Evolutionary conservation across 208 protist genomes (phyloP), one percentile per base, ranked within the genome.

Genomic region (Leishmania guyanensis): DNA sequence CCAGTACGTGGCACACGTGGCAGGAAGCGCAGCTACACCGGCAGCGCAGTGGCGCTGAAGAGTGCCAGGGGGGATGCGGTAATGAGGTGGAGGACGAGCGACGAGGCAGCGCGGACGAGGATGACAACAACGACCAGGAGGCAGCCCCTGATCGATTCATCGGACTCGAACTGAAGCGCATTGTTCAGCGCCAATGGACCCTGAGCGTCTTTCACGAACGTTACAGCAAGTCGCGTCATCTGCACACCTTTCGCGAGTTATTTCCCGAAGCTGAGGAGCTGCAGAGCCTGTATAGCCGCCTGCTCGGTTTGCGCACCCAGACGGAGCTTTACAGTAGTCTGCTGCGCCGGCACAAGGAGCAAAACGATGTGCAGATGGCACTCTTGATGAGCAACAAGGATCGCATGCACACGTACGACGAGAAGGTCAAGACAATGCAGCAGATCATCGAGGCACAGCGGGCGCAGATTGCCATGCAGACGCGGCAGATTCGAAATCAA

Each of bases 241-340:
- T 97, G n/a, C 60, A 87, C 39, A 86, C 86, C 3, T 97, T 97
- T 75, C 89, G 92, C 17, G 82, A 84, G 26, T 72, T 97, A 12
- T 95, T 97, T 79, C 91, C 93, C 54, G 92, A 94, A 69, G 92
- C 92, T 2, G 92, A 97, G 71, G 92, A 95, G 81, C 84, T 95
- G 75, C 89, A 95, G 77, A 94, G 89, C 65, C 78, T 95, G 43
- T 90, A 95, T 77, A 87, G 88, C 72, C 91, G 93, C 29, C 86
- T 97, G 33, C 86, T 90, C 10, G 90, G 91, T 26, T 81, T 97
- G 56, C 90, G 94, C 26, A 92, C 86, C 43, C 94, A 97, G 79
- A 80, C 87, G 56, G 89, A 95, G 83, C 87, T 97, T 62, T 97
- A 96, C 83, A 92, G 87, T 79, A 95, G 91, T 79, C 84, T 97